These are phyloP conservation scores for Suillus americanus DNA, from an alignment of 768 basidiomycete species.

Conservation along the genomic window DNA sequence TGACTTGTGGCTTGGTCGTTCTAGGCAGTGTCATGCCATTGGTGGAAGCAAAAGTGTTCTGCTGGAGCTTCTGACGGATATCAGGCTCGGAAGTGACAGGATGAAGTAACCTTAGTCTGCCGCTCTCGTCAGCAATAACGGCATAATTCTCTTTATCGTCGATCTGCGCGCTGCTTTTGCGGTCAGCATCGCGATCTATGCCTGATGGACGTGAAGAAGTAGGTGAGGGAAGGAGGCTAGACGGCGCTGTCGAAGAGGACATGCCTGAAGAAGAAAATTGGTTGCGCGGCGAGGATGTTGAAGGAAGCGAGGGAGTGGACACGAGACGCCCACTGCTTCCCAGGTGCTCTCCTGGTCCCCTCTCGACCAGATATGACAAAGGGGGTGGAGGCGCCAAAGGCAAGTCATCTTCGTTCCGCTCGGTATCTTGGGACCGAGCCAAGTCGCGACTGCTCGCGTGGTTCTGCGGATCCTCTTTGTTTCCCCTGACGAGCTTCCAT, in stretches of 20 bases:
- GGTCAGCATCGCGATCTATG: constrained; percentile 51
- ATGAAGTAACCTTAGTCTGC: constrained; percentile 45
- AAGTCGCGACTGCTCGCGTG: constrained; percentile 29
- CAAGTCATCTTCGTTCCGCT: constrained; percentile 57
- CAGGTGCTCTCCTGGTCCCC: constrained; percentile 54
- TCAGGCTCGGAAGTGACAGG: constrained; percentile 63
- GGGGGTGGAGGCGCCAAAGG: constrained; percentile 91
- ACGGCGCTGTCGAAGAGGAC: constrained; percentile 74
- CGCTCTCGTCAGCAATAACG: constrained; percentile 29
- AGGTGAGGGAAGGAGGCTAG: constrained; percentile 74
- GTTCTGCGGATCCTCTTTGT: constrained; percentile 33
- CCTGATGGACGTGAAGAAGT: constrained; percentile 67
- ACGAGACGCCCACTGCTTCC: constrained; percentile 51
- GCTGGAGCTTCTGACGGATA: constrained; percentile 48
- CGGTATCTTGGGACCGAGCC: constrained; percentile 36
- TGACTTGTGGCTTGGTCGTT: constrained; percentile 16
- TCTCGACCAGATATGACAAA: constrained; percentile 77
- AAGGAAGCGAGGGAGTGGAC: constrained; percentile 70
- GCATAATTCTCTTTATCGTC: constrained; percentile 45
- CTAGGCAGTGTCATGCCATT: constrained; percentile 31
- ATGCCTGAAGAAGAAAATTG: constrained; percentile 54
- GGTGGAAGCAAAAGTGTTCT: constrained; percentile 33
- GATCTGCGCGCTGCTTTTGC: constrained; percentile 39
- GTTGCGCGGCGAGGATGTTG: constrained; percentile 55
- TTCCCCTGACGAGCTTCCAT: constrained; percentile 76